A percentile compares a stretch with the other conserved stretches of the same genome.
Evolutionary conservation across 768 basidiomycete species (phyloP).

Genomic region (Auriculariales sp.): DNA sequence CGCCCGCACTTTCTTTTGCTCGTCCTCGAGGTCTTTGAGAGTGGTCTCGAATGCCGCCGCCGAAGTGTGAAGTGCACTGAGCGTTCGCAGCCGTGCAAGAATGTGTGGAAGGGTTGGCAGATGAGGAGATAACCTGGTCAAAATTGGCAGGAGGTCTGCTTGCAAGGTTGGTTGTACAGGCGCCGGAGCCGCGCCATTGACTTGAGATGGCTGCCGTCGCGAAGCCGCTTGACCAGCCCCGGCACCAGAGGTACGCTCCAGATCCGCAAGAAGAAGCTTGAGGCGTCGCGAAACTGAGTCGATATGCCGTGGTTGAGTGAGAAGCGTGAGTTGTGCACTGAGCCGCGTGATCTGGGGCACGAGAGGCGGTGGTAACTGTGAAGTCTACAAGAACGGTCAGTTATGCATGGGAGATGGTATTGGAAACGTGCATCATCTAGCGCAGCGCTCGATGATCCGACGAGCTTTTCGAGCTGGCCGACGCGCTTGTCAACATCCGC

Average conservation of each 20-base stretch:
- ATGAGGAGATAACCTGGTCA: constrained; percentile 54
- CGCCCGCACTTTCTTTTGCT: constrained; percentile 49
- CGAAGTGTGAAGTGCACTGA: constrained; percentile 67
- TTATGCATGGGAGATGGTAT: not conserved
- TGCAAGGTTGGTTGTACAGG: constrained; percentile 15
- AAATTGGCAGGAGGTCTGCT: constrained; percentile 53
- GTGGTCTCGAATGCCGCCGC: constrained; percentile 65
- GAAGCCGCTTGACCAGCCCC: constrained; percentile 15
- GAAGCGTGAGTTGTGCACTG: constrained; percentile 70
- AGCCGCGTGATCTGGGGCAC: constrained; percentile 69
- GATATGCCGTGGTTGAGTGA: constrained; percentile 91
- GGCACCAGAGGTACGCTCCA: constrained; percentile 56
- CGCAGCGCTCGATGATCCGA: constrained; percentile 68
- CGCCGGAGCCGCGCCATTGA: constrained; percentile 3
- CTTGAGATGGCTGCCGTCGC: constrained; percentile 9
- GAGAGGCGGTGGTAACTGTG: constrained; percentile 67
- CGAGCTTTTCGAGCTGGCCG: constrained; percentile 63
- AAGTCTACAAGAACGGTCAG: constrained; percentile 26
- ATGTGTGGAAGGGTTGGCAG: constrained; percentile 82
- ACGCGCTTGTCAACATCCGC: constrained; percentile 75
- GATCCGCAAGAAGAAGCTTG: constrained; percentile 82
- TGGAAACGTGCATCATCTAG: constrained; percentile 59
- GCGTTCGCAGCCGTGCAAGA: constrained; percentile 71
- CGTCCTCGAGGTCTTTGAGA: constrained; percentile 51
- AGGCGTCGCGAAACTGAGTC: constrained; percentile 90